Conservation (phyloP, 2,329 filamentous ascomycete genomes). For the Daldinia sp. region DNA sequence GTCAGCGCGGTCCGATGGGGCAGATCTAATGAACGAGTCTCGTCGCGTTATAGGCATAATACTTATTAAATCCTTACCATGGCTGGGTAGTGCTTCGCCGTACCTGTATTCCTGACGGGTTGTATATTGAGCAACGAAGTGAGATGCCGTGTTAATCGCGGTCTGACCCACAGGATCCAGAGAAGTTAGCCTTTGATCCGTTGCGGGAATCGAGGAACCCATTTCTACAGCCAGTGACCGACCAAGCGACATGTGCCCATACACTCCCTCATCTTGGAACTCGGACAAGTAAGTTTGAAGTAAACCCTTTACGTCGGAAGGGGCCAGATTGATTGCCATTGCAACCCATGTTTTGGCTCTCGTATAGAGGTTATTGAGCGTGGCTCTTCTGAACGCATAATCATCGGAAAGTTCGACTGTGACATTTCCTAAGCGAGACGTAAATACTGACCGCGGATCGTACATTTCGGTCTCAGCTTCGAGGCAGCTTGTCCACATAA, state of each 20-base stretch:
- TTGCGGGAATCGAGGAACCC: constrained; percentile 85
- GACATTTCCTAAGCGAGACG: constrained; percentile 80
- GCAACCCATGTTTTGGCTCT: constrained; percentile 85
- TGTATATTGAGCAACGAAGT: constrained; percentile 97
- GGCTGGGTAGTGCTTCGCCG: constrained; percentile 78
- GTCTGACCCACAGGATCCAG: constrained; percentile 80
- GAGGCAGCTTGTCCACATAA: constrained; percentile 96
- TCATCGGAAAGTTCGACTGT: constrained; percentile 94
- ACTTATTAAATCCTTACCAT: constrained; percentile 73
- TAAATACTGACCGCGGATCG: constrained; percentile 84
- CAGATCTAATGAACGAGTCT: constrained; percentile 64
- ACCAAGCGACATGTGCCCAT: constrained; percentile 91
- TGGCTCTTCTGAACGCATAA: constrained; percentile 82
- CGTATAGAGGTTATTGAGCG: constrained; percentile 80
- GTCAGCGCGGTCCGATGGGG: constrained; percentile 67
- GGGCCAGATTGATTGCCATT: constrained; percentile 83
- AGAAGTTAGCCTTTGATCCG: constrained; percentile 86
- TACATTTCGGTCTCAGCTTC: constrained; percentile 96
- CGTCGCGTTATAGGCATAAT: constrained; percentile 68
- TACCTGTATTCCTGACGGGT: constrained; percentile 96
- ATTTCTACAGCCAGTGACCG: constrained; percentile 95
- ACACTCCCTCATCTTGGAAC: constrained; percentile 89
- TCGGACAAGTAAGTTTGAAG: constrained; percentile 97
- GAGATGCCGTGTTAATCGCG: constrained; percentile 90
- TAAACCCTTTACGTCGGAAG: constrained; percentile 92